These are phyloP conservation scores for Neurospora sp. DNA, from an alignment of 495 filamentous ascomycete genomes.

Conservation along the genomic window DNA sequence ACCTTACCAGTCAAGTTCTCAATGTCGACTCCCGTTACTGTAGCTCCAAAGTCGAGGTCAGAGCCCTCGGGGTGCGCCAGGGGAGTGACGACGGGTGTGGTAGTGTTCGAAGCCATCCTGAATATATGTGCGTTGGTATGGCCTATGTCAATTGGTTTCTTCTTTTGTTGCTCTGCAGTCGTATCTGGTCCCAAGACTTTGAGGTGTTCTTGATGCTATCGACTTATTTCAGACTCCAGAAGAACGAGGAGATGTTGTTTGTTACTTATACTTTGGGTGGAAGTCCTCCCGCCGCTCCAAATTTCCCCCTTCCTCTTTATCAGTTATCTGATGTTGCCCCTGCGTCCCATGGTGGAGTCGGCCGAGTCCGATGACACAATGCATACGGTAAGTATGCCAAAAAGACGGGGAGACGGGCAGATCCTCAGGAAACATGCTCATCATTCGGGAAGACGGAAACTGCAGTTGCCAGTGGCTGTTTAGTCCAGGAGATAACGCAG, in stretches of 20 bases:
- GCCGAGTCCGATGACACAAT: background rate
- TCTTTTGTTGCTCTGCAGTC: background rate
- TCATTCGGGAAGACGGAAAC: background rate
- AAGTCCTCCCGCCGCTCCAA: background rate
- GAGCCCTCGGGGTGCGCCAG: conserved; percentile 37
- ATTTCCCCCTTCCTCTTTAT: background rate
- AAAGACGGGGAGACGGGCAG: background rate
- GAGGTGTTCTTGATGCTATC: background rate
- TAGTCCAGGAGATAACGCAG: background rate
- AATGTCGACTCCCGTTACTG: conserved; percentile 44
- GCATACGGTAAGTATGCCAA: background rate
- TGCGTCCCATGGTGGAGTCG: background rate
- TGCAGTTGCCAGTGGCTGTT: background rate
- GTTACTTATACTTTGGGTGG: background rate
- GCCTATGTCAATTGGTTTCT: background rate
- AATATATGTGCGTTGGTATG: background rate
- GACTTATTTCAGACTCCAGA: background rate
- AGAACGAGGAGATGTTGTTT: background rate
- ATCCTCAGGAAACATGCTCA: background rate
- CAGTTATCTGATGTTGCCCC: background rate
- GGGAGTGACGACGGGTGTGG: conserved; percentile 25
- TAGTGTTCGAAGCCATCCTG: background rate
- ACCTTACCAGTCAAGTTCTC: conserved; percentile 48
- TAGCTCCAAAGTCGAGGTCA: conserved; percentile 48
- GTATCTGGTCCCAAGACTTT: background rate